A percentile compares a stretch with the other conserved stretches of the same genome.
Conservation (phyloP, 192 early-diverging fungal species). For the Spizellomyces punctatus region DNA sequence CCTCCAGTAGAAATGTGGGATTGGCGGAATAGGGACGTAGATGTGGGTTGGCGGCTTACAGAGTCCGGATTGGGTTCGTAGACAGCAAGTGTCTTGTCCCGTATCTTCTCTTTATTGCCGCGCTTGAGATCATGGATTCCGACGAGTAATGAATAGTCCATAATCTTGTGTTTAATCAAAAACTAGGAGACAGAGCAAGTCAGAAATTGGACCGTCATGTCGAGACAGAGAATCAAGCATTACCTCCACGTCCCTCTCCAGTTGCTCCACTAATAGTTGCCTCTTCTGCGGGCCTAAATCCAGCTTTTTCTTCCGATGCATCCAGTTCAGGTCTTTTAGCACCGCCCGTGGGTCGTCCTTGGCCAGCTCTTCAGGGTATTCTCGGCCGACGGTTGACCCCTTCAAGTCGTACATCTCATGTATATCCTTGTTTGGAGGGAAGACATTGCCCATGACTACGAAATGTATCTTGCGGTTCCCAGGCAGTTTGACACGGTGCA, state of each 20-base stretch:
- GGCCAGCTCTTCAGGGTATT: slow-evolving; percentile 74
- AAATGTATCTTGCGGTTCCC: slow-evolving; percentile 95
- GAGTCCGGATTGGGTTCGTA: slow-evolving; percentile 64
- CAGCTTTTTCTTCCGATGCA: slow-evolving; percentile 70
- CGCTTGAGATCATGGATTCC: slow-evolving; percentile 86
- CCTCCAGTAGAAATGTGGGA: not conserved
- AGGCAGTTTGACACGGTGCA: slow-evolving; percentile 95
- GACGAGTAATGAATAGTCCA: slow-evolving; percentile 98
- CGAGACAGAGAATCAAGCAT: not conserved
- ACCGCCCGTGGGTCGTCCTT: slow-evolving; percentile 83
- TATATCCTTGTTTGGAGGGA: slow-evolving; percentile 95
- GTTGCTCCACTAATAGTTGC: slow-evolving; percentile 78
- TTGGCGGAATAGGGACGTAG: not conserved
- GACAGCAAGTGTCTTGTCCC: slow-evolving; percentile 86
- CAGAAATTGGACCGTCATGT: not conserved
- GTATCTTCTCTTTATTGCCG: slow-evolving; percentile 87
- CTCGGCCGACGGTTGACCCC: slow-evolving; percentile 86
- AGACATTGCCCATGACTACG: slow-evolving; percentile 99
- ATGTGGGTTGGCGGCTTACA: slow-evolving; percentile 3
- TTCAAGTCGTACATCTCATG: slow-evolving; percentile 97
- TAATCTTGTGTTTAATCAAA: slow-evolving; percentile 80
- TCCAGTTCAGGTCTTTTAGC: slow-evolving; percentile 97
- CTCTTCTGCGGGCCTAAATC: slow-evolving; percentile 83
- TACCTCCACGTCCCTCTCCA: slow-evolving; percentile 84
- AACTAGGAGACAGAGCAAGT: slow-evolving; percentile 32